Conservation (phyloP, 2,329 filamentous ascomycete species). For the Celoporthe dispersa region DNA sequence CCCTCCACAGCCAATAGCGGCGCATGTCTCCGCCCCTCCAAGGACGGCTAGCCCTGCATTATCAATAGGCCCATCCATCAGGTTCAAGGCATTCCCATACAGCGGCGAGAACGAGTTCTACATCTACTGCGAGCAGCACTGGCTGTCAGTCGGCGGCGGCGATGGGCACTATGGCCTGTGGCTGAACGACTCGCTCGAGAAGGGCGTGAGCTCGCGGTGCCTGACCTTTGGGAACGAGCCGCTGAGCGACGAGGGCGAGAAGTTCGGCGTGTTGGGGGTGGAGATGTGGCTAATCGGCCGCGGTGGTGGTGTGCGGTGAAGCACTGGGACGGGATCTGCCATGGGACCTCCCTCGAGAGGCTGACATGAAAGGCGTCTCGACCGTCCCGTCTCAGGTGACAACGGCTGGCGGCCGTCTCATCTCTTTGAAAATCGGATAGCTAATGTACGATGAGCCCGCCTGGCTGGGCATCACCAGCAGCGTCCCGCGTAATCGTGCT, state of each 20-base stretch:
- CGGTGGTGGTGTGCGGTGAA: conserved; percentile 21
- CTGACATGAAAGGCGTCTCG: background rate
- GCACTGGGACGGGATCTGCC: background rate
- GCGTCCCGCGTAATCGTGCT: background rate
- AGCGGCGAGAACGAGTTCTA: conserved; percentile 96
- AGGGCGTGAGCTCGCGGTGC: conserved; percentile 81
- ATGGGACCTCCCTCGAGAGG: background rate
- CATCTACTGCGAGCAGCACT: conserved; percentile 87
- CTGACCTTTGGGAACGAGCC: conserved; percentile 95
- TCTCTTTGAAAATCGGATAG: background rate
- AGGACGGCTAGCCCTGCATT: conserved; percentile 37
- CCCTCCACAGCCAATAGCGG: background rate
- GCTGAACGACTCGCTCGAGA: conserved; percentile 84
- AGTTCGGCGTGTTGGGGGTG: conserved; percentile 88
- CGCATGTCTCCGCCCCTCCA: conserved; percentile 4
- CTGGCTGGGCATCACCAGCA: background rate
- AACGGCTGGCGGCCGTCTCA: background rate
- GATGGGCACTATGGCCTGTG: conserved; percentile 93
- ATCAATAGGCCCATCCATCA: conserved; percentile 72
- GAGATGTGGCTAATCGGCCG: conserved; percentile 90
- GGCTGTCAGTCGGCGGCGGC: conserved; percentile 82
- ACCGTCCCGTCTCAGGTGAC: background rate
- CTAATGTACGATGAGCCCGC: background rate
- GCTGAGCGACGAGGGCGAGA: conserved; percentile 87
- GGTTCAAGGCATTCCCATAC: conserved; percentile 97